These are phyloP conservation scores for Angomonas desouzai DNA, from an alignment of 208 protist genomes.

Conservation along the genomic window DNA sequence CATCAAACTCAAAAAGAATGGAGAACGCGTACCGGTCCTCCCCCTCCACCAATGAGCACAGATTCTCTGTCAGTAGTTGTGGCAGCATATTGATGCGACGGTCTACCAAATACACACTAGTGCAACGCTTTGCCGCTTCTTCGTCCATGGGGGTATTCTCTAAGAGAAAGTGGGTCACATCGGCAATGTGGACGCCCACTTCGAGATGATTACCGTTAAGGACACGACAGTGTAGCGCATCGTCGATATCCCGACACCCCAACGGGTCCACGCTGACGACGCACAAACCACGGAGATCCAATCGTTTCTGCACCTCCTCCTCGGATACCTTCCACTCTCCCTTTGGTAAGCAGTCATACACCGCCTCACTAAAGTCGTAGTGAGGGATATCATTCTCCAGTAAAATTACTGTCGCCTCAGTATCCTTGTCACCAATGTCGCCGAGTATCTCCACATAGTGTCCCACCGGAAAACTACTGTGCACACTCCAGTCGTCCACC, in stretches of 20 bases:
- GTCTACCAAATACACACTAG: slow-evolving; percentile 96
- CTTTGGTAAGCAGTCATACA: slow-evolving; percentile 88
- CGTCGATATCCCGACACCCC: slow-evolving; percentile 91
- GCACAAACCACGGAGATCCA: slow-evolving; percentile 86
- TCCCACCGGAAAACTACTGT: slow-evolving; percentile 89
- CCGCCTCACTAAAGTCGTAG: slow-evolving; percentile 88
- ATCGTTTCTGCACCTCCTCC: slow-evolving; percentile 63
- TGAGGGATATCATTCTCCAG: slow-evolving; percentile 92
- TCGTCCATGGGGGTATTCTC: slow-evolving; percentile 91
- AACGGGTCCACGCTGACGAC: slow-evolving; percentile 94
- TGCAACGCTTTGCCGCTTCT: slow-evolving; percentile 92
- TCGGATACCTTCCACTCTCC: slow-evolving; percentile 79
- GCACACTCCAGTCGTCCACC: slow-evolving; percentile 93
- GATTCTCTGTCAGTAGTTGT: slow-evolving; percentile 92
- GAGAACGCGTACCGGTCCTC: slow-evolving; percentile 94
- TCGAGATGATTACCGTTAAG: slow-evolving; percentile 85
- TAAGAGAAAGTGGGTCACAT: slow-evolving; percentile 95
- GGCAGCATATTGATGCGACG: slow-evolving; percentile 97
- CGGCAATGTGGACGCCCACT: slow-evolving; percentile 97
- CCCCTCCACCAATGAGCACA: slow-evolving; percentile 92
- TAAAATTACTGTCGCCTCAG: slow-evolving; percentile 92
- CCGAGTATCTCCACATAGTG: slow-evolving; percentile 94
- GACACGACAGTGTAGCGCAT: slow-evolving; percentile 81
- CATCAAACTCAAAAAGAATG: slow-evolving; percentile 92
- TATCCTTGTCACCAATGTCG: slow-evolving; percentile 91